Evolutionary conservation across 2,329 filamentous ascomycete species (phyloP), one percentile per base, ranked within the genome.

Genomic region (Hymenoscyphus scutula): DNA sequence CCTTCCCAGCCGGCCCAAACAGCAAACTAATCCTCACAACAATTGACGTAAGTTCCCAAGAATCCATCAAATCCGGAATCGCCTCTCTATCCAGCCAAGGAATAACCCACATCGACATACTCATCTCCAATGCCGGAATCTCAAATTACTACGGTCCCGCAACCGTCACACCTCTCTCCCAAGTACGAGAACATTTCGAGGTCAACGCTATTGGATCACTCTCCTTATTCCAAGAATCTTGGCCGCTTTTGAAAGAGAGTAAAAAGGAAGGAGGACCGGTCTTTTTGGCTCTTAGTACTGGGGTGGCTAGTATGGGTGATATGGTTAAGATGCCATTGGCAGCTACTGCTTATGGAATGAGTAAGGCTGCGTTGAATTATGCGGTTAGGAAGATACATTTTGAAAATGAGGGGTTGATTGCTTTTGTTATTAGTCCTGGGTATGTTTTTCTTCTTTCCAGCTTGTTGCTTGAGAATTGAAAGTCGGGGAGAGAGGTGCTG

Each of bases 111-210:
- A 63, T 84, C 2, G 81, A 85, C 64, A 69, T 82, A 5, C 76
- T 85, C 1, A 78, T 85, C 58, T 79, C 81, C 53, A 85, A 84
- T 67, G 81, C 82, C 0, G 82, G 77, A 13, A 77, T 81, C 11
- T 68, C 69, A 4, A 71, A 73, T 3, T 57, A 67, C 17, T 78
- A 68, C 41, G 75, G 74, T 0, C 65, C 68, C 0, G 74, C 77
- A 0, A 62, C 67, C 2, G 72, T 74, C 11, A 73, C 74, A 25
- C 72, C 77, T 15, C 69, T 76, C 7, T 70, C 72, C 5, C 75
- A 79, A 25, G 61, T 82, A 48, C 45, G 68, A 2, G 68, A 72
- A 1, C 76, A 80, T 66, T 68, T 81, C 51, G 67, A 76, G 0
- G 67, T 79, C 53, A 84, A 84, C 65, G 68, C 79, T 0, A 67